These are phyloP conservation scores for Wickerhamiella occidentalis DNA, from an alignment of 805 yeast species.

Conservation along the genomic window DNA sequence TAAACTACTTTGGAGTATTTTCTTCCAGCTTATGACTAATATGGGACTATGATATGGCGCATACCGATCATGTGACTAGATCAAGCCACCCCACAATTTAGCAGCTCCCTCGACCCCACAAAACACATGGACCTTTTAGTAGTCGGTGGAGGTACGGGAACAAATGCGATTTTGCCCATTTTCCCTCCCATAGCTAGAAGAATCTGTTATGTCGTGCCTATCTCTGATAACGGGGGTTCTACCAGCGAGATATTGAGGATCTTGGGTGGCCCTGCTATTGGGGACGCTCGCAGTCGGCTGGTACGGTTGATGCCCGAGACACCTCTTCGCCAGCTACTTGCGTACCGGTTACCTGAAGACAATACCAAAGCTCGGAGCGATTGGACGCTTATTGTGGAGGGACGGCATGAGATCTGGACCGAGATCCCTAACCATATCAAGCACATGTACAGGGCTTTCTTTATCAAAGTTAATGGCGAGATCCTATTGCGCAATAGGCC, in stretches of 20 bases:
- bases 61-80: too few species aligned
- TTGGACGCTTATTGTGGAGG: constrained; percentile 73
- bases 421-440: constrained; percentile 44
- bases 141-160: constrained; percentile 42
- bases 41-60: too few species aligned
- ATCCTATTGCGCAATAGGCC: constrained; percentile 53
- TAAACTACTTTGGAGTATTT: too few species aligned
- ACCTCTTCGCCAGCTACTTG: constrained; percentile 30
- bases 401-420: constrained; percentile 59
- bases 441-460: constrained; percentile 64
- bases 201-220: constrained; percentile 62
- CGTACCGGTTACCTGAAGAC: constrained; percentile 41
- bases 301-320: constrained; percentile 56
- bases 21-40: background rate
- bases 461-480: constrained; percentile 70
- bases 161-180: constrained; percentile 58
- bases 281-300: constrained; percentile 75
- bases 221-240: constrained; percentile 90
- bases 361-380: constrained; percentile 45
- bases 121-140: constrained; percentile 21
- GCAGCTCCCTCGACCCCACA: too few species aligned
- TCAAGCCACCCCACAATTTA: too few species aligned
- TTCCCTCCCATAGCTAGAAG: constrained; percentile 36
- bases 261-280: constrained; percentile 91
- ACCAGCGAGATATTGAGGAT: constrained; percentile 78